Evolutionary conservation across 2,329 filamentous ascomycete species (phyloP), one percentile per base, ranked within the genome.

Genomic region (Sarocladiaceae sp.): DNA sequence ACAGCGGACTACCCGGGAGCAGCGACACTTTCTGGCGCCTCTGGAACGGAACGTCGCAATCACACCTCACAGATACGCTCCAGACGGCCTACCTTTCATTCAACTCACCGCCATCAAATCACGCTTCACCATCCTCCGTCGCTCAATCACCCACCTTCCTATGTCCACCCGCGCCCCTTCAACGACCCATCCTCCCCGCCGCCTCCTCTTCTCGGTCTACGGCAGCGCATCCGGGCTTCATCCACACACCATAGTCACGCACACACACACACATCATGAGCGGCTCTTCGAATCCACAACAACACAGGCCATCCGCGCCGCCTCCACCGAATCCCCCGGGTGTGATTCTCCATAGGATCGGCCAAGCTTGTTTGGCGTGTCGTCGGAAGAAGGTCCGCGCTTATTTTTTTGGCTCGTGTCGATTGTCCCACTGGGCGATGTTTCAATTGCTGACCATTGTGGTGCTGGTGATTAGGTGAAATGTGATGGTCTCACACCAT

Each of bases 401-500:
- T 37, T 37, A 12, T 17, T n/a, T 37, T 17, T 6, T n/a, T n/a
- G n/a, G n/a, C 29, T 15, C 10, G 15, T 15, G 15, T 33, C 29
- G 29, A 33, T 33, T 33, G 10, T 15, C 15, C 15, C 29, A 10
- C 29, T 10, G 10, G 8, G 10, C 29, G 15, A 33, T 33, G 29
- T n/a, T 7, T 47, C 13, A 22, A 18, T 26, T 51, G 26, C n/a
- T n/a, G n/a, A n/a, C n/a, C n/a, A n/a, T n/a, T n/a, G n/a, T n/a
- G n/a, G n/a, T n/a, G 37, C n/a, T 13, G 28, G n/a, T 31, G n/a
- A 6, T 20, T 23, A 63, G 60, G 55, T 63, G 13, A 63, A 63
- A 52, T 63, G 60, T 36, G 60, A 63, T 22, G 60, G 60, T 12
- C 58, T 59, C 20, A 50, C 56, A n/a, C 59, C 60, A 3, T 63